These are phyloP conservation scores for Didymella keratinophila DNA, from an alignment of 2,329 filamentous ascomycete genomes.

Conservation along the genomic window DNA sequence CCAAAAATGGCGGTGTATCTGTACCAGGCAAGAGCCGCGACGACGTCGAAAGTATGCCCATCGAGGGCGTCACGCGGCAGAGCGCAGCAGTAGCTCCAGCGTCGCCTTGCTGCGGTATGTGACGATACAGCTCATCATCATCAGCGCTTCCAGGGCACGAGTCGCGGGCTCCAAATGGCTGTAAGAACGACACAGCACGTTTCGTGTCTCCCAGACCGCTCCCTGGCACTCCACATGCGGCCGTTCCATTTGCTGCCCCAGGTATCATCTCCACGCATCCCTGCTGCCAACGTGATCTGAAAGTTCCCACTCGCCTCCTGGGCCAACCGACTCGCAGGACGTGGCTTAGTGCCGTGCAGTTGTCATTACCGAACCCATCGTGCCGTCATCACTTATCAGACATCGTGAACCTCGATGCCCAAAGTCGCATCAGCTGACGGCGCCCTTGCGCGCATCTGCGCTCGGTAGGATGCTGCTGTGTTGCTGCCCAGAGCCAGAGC, in stretches of 20 bases:
- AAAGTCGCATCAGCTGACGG: constrained; percentile 41
- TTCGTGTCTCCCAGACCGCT: constrained; percentile 33
- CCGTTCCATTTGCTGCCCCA: constrained; percentile 45
- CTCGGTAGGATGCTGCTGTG: constrained; percentile 24
- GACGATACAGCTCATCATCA: constrained; percentile 32
- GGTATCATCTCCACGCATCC: constrained; percentile 32
- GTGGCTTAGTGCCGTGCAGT: constrained; percentile 25
- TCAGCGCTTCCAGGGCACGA: constrained; percentile 64
- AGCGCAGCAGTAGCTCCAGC: constrained; percentile 18
- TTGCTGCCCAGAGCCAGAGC: constrained; percentile 26
- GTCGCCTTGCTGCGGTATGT: constrained; percentile 31
- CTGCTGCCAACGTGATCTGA: constrained; percentile 36
- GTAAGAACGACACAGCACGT: constrained; percentile 38
- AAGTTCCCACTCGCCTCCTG: constrained; percentile 30
- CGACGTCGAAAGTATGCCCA: constrained; percentile 2
- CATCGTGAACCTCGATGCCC: constrained; percentile 22
- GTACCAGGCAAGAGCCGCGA: constrained; percentile 16
- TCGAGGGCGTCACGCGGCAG: constrained; percentile 14
- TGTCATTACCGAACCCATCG: constrained; percentile 28
- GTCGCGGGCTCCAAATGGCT: constrained; percentile 65
- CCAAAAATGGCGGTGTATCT: constrained; percentile 44
- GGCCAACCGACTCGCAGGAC: constrained; percentile 35
- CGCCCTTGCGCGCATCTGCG: constrained; percentile 33
- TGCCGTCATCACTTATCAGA: constrained; percentile 32
- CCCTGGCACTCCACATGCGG: constrained; percentile 30